phyloP scores from a whole-genome alignment of 2,329 filamentous ascomycete genomes.

The Aureobasidium sp. region DNA sequence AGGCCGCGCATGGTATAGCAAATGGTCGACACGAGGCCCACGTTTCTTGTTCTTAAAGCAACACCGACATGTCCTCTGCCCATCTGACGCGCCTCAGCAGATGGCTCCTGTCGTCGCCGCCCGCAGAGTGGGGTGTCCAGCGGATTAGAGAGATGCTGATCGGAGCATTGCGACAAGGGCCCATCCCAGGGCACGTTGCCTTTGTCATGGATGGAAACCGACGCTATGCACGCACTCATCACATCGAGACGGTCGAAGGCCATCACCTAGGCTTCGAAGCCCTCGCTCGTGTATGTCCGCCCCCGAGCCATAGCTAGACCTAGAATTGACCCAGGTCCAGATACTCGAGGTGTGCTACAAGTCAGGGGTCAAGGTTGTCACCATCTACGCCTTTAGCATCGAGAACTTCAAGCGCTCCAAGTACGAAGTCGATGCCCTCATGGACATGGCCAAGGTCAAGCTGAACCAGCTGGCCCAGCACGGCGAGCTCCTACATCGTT shows the following conservation, averaged over 20 bases:
- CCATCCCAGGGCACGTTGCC: constrained; percentile 90
- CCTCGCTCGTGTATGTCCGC: constrained; percentile 62
- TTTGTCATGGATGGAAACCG: constrained; percentile 99
- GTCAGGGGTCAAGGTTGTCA: constrained; percentile 90
- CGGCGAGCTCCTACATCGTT: constrained; percentile 85
- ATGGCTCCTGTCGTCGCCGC: constrained; percentile 83
- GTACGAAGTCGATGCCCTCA: constrained; percentile 92
- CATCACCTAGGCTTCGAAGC: constrained; percentile 96
- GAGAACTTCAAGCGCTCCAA: constrained; percentile 98
- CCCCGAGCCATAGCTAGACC: background rate
- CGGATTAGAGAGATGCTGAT: constrained; percentile 79
- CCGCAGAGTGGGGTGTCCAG: constrained; percentile 80
- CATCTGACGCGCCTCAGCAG: constrained; percentile 56
- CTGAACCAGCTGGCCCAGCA: constrained; percentile 86
- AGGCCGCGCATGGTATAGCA: background rate
- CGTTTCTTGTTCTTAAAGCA: background rate
- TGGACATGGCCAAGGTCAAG: constrained; percentile 97
- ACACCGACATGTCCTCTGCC: constrained; percentile 32
- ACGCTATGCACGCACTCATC: constrained; percentile 79
- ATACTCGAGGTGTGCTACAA: constrained; percentile 98
- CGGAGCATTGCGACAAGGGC: constrained; percentile 79
- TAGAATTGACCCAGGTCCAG: constrained; percentile 28
- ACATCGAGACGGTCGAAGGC: constrained; percentile 94
- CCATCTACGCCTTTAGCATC: constrained; percentile 97
- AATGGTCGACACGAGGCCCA: background rate